A percentile compares a stretch with the other conserved stretches of the same genome.
Conservation (phyloP, 345 rosid species). For the Pugionium dolabratum region DNA sequence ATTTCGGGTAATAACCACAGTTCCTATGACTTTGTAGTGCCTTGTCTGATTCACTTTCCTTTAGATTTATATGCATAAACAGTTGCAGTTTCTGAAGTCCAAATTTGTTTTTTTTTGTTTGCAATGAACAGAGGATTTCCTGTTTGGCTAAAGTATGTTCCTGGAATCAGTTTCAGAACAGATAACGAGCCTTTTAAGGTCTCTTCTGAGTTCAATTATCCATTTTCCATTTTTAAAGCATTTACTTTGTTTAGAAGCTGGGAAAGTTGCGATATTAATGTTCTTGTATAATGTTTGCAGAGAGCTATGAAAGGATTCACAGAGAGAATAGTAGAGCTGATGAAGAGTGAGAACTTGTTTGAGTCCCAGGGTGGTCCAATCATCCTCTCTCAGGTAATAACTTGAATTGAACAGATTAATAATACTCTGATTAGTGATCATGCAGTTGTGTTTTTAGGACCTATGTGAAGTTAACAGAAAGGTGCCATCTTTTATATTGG, state of each 20-base stretch:
- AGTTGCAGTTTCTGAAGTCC: not conserved
- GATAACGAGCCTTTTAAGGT: conserved; percentile 99
- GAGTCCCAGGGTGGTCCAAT: conserved; percentile 99
- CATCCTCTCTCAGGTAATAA: conserved; percentile 86
- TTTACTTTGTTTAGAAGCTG: not conserved
- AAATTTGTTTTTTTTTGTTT: conserved; percentile 1
- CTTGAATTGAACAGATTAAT: conserved; percentile 1
- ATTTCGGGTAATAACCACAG: conserved; percentile 69
- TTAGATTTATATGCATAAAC: conserved; percentile 32
- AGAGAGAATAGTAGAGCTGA: conserved; percentile 85
- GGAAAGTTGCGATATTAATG: conserved; percentile 18
- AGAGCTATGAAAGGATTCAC: conserved; percentile 94
- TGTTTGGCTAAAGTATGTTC: conserved; percentile 98
- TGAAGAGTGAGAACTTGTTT: conserved; percentile 91
- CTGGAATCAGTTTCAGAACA: conserved; percentile 97
- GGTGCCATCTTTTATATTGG: not conserved
- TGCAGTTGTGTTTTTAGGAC: conserved; percentile 17
- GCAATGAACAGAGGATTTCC: conserved; percentile 81
- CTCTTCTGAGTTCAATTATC: conserved; percentile 11
- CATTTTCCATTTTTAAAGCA: not conserved
- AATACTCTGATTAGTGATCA: conserved; percentile 11
- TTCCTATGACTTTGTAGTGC: conserved; percentile 20
- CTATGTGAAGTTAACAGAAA: conserved; percentile 20
- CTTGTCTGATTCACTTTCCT: conserved; percentile 12
- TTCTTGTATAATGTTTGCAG: conserved; percentile 51